A percentile compares a stretch with the other conserved stretches of the same genome.
Evolutionary conservation across 2,329 filamentous ascomycete species (phyloP).

Genomic region (Chaetoscypha palmicola): DNA sequence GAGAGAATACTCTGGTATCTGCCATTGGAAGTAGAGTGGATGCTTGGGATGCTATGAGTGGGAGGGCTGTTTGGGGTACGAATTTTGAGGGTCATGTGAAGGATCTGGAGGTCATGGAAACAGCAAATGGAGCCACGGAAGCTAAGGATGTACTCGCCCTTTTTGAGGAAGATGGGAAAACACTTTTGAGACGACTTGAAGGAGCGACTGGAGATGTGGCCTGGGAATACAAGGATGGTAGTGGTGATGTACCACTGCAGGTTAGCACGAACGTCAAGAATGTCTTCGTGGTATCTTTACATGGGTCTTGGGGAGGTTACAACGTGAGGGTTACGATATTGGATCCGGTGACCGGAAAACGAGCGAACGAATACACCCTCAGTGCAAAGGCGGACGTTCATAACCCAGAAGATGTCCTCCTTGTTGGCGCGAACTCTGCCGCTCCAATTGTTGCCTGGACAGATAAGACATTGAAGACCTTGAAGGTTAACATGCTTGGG

Average conservation of each 20-base stretch:
- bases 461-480: conserved; percentile 51
- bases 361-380: conserved; percentile 63
- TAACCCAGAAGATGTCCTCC: conserved; percentile 57
- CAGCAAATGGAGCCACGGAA: conserved; percentile 43
- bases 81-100: conserved; percentile 51
- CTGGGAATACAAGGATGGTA: conserved; percentile 70
- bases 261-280: conserved; percentile 60
- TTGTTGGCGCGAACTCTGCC: conserved; percentile 69
- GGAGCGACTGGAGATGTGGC: conserved; percentile 64
- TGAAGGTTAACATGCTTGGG: conserved; percentile 67
- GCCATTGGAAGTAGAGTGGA: conserved; percentile 64
- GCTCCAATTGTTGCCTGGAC: conserved; percentile 71
- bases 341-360: conserved; percentile 65
- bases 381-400: conserved; percentile 69
- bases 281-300: conserved; percentile 72
- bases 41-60: conserved; percentile 77
- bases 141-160: conserved; percentile 68
- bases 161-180: conserved; percentile 47
- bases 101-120: conserved; percentile 71
- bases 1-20: conserved; percentile 69
- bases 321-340: conserved; percentile 70
- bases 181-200: conserved; percentile 63
- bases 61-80: conserved; percentile 69
- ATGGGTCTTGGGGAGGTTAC: conserved; percentile 61
- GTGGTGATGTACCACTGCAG: conserved; percentile 67